phyloP scores from a whole-genome alignment of 1,139 yeast species.

The Suhomyces wounanorum region DNA sequence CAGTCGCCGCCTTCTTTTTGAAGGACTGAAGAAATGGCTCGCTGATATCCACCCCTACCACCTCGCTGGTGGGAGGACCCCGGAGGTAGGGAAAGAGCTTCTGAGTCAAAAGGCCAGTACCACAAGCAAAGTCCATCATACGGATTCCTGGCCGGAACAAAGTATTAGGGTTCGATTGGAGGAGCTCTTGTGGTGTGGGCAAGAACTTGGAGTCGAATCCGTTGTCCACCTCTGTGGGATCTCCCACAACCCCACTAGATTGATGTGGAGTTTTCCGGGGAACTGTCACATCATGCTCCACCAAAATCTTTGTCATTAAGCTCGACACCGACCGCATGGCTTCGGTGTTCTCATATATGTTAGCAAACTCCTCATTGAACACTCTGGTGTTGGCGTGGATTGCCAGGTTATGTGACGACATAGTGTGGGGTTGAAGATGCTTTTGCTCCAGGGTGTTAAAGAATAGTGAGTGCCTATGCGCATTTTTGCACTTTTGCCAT shows the following conservation, averaged over 20 bases:
- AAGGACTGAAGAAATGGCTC: conserved; percentile 29
- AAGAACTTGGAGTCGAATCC: conserved; percentile 19
- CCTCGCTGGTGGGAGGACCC: conserved; percentile 18
- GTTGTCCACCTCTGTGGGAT: conserved; percentile 15
- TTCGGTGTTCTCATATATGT: conserved; percentile 26
- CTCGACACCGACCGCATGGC: conserved; percentile 20
- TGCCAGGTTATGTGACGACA: conserved; percentile 18
- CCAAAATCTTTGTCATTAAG: conserved; percentile 24
- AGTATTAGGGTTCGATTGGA: conserved; percentile 15
- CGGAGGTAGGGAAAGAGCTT: conserved; percentile 32
- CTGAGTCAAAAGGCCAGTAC: conserved; percentile 41
- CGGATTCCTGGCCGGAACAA: conserved; percentile 30
- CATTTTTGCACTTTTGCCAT: background rate
- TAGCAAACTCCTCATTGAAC: conserved; percentile 24
- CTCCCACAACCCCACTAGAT: conserved; percentile 20
- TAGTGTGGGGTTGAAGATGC: background rate
- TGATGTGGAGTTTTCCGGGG: conserved; percentile 18
- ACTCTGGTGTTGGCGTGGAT: conserved; percentile 27
- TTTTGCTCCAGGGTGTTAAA: background rate
- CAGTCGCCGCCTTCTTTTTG: conserved; percentile 17
- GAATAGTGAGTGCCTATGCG: background rate
- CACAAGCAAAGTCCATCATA: conserved; percentile 48
- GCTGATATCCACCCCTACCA: conserved; percentile 44
- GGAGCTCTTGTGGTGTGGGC: conserved; percentile 18
- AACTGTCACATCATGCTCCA: conserved; percentile 22